These are phyloP conservation scores for Naganishia kalamii DNA, from an alignment of 768 basidiomycete genomes.

Conservation along the genomic window DNA sequence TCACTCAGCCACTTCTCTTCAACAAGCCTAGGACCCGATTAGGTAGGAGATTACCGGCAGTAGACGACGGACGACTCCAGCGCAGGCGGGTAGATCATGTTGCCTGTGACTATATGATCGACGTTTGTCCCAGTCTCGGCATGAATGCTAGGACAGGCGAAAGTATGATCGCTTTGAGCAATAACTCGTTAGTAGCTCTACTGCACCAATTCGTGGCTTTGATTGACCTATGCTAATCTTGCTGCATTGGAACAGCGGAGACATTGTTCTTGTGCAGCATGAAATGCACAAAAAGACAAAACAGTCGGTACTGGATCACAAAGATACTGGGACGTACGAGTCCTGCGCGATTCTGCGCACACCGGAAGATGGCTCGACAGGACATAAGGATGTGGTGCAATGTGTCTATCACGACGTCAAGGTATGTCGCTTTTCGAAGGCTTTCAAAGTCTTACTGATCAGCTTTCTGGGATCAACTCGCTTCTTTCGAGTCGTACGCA, in stretches of 20 bases:
- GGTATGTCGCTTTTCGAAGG: constrained; percentile 3
- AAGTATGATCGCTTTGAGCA: constrained; percentile 36
- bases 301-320: too few relatives aligned
- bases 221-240: neutral
- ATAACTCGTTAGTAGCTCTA: constrained; percentile 36
- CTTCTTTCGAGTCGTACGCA: neutral
- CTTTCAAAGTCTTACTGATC: neutral
- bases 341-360: constrained; percentile 39
- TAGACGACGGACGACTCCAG: neutral
- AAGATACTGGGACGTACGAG: constrained; percentile 19
- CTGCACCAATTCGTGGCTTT: neutral
- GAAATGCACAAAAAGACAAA: neutral
- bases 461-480: neutral
- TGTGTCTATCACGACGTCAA: constrained; percentile 34
- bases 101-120: constrained; percentile 37
- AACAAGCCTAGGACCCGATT: constrained; percentile 16
- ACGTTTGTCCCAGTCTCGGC: constrained; percentile 36
- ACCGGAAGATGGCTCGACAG: constrained; percentile 22
- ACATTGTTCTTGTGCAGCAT: constrained; percentile 40
- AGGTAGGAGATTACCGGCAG: neutral
- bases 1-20: constrained; percentile 12
- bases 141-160: constrained; percentile 29
- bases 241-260: constrained; percentile 11
- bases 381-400: constrained; percentile 42
- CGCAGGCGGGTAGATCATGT: constrained; percentile 20